Base-by-base conservation (phyloP, 176 grass and related monocot species). In the Carex pumila region DNA sequence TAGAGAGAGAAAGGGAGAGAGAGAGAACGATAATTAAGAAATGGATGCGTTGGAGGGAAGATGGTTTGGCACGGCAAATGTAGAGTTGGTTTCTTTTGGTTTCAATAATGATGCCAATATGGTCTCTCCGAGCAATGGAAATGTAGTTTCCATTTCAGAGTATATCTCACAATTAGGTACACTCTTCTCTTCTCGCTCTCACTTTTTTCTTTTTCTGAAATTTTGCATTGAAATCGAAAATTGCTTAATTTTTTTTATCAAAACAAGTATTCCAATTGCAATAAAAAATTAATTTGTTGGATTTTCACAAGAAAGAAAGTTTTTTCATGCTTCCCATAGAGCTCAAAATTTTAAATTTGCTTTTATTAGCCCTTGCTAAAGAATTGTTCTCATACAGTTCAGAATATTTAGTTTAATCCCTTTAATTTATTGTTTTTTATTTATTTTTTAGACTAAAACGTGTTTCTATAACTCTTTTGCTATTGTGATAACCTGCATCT, bases 91-190 rank as follows among this genome's bases (percentile, higher is more conserved):
- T 73, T 52, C n/a, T 50, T 73, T 73, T 73, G 39, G 3, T 50
- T 50, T n/a, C 4, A 73, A 73, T 50, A 49, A 73, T 73, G 34
- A 11, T 3, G 21, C 78, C 53, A 81, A 41, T 39, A 70, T 56
- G 17, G 11, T 54, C 6, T 66, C 61, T 14, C 41, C 60, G 11
- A 53, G 62, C 21, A 69, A 53, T 53, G 81, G 43, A 5, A 69
- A 32, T 53, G 43, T 14, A 36, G 62, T 83, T 30, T 66, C 62
- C 1, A 50, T 83, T 29, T 83, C 81, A 18, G 62, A 83, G 19
- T 83, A 66, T 37, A 83, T 83, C 65, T 83, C 81, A 5, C 81
- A 69, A 50, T 83, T 83, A 18, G 81, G 81, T 83, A 69, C 37
- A 43, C 21, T 39, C 4, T 65, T 39, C 37, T 39, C 4, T 5